Conservation (phyloP, 306 rosid genomes). For the Abrus pulchellus region DNA sequence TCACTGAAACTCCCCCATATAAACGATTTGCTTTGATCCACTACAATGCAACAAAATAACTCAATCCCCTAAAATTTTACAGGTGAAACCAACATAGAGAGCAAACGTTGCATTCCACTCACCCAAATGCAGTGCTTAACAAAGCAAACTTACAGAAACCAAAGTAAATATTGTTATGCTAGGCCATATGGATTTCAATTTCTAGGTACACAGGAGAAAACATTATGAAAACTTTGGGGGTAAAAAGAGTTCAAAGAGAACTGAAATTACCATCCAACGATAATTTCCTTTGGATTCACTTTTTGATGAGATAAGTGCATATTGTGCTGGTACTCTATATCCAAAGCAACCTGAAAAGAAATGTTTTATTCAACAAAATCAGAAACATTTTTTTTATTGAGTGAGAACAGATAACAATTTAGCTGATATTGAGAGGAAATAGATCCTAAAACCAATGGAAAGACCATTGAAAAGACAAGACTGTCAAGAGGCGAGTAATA, state of each 20-base stretch:
- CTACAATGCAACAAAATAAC: slow-evolving; percentile 5
- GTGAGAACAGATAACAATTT: neutral
- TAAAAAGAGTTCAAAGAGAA: neutral
- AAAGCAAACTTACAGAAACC: neutral
- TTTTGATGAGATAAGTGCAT: slow-evolving; percentile 87
- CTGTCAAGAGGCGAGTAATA: neutral
- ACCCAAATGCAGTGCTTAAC: neutral
- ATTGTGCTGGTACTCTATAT: slow-evolving; percentile 94
- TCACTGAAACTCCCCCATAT: neutral
- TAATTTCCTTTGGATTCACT: slow-evolving; percentile 95
- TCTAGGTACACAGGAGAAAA: neutral
- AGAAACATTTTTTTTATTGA: neutral
- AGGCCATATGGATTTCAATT: neutral
- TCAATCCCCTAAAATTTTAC: neutral
- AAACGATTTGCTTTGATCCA: slow-evolving; percentile 11
- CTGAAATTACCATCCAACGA: slow-evolving; percentile 86
- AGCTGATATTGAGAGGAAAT: neutral
- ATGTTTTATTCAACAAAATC: neutral
- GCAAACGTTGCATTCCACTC: slow-evolving; percentile 9
- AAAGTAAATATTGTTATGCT: slow-evolving; percentile 1
- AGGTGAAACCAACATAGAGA: neutral
- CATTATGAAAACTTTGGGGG: neutral
- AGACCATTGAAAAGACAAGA: neutral
- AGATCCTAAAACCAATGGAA: neutral
- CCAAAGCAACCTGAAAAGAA: slow-evolving; percentile 81